Evolutionary conservation across 2,329 filamentous ascomycete genomes (phyloP).

Genomic region (Capronia epimyces): DNA sequence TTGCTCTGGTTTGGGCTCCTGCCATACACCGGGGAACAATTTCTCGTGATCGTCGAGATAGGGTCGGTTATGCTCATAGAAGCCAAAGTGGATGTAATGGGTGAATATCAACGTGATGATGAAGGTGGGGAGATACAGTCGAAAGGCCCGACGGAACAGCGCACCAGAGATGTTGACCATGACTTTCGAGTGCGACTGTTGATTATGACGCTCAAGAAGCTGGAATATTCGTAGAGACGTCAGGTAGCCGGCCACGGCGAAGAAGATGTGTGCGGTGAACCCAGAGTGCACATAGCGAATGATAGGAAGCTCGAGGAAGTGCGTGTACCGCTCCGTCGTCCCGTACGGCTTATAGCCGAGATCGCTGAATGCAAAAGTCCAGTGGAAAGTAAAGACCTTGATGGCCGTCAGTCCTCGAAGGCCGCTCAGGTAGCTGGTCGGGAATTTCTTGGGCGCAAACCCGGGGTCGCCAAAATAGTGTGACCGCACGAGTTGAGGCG

Average conservation of each 20-base stretch:
- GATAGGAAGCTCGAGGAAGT: constrained; percentile 35
- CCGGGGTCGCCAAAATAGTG: constrained; percentile 14
- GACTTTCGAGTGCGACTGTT: constrained; percentile 36
- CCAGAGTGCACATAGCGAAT: constrained; percentile 41
- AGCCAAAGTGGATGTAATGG: constrained; percentile 37
- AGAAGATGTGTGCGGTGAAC: constrained; percentile 39
- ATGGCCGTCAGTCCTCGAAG: constrained; percentile 42
- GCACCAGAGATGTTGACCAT: constrained; percentile 39
- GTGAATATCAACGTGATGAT: constrained; percentile 39
- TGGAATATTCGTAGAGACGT: constrained; percentile 37
- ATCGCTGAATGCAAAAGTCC: constrained; percentile 37
- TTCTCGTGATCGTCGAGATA: constrained; percentile 8
- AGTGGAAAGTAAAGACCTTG: constrained; percentile 44
- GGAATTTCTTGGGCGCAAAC: constrained; percentile 10
- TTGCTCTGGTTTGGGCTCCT: constrained; percentile 9
- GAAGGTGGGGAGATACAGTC: constrained; percentile 41
- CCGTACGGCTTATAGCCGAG: constrained; percentile 39
- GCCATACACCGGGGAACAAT: constrained; percentile 11
- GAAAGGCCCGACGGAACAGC: constrained; percentile 40
- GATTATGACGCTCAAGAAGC: constrained; percentile 37
- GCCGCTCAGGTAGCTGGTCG: constrained; percentile 31
- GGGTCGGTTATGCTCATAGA: constrained; percentile 18
- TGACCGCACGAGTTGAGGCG: constrained; percentile 13
- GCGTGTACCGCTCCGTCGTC: constrained; percentile 27
- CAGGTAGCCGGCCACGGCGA: constrained; percentile 45